Percentiles rank a stretch among this genome's conserved stretches.
Conservation (phyloP, 2,329 filamentous ascomycete genomes). For the Aurifilum marmelostoma region DNA sequence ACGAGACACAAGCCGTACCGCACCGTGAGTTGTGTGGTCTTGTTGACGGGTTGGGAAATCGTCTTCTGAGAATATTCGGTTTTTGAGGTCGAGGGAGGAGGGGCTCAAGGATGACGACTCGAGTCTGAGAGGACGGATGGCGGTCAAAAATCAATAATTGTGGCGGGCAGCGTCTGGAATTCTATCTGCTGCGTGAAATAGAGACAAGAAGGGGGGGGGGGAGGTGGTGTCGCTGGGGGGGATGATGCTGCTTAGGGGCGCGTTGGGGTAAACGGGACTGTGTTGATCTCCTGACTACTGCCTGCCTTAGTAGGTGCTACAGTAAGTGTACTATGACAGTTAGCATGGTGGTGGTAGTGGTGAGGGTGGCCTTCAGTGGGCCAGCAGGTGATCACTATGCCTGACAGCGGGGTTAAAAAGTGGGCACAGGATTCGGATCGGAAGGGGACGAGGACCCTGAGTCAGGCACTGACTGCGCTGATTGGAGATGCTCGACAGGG, state of each 20-base stretch:
- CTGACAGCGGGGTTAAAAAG: not conserved
- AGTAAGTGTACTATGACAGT: not conserved
- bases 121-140: not conserved
- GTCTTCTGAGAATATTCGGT: not conserved
- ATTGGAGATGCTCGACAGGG: not conserved
- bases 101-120: not conserved
- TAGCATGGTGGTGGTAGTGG: not conserved
- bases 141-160: not conserved
- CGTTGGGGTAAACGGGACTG: not conserved
- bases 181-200: not conserved
- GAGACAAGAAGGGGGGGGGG: not conserved
- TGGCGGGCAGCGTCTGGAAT: not conserved
- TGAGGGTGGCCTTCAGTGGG: not conserved
- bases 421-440: not conserved
- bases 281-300: not conserved
- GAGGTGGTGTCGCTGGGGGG: not conserved
- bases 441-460: constrained; percentile 3
- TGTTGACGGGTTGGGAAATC: not conserved
- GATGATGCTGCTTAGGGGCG: not conserved
- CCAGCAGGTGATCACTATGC: not conserved
- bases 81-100: not conserved
- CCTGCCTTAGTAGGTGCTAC: not conserved
- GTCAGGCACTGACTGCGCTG: not conserved
- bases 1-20: too few species aligned
- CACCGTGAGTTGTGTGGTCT: not conserved